Percentiles rank a stretch among this genome's conserved stretches.
phyloP scores from a whole-genome alignment of 768 basidiomycete genomes.

The Amanita rubescens region DNA sequence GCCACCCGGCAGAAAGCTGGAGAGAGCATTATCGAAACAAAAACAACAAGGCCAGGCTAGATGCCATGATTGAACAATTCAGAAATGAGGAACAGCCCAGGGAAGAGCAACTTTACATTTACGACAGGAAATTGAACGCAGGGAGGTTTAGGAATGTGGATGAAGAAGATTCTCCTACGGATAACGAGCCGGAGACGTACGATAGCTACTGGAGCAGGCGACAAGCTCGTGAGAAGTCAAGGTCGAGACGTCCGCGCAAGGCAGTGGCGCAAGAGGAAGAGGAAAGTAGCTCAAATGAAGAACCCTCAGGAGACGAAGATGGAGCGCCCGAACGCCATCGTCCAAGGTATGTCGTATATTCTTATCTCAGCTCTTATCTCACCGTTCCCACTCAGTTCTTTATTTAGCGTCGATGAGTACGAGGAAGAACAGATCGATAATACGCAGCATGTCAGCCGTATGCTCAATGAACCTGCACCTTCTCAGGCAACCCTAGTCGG shows the following conservation, averaged over 20 bases:
- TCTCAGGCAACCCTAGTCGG: constrained; percentile 8
- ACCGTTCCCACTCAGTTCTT: neutral
- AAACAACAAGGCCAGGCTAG: constrained; percentile 16
- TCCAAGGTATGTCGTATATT: neutral
- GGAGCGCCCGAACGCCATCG: neutral
- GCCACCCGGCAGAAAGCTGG: constrained; percentile 43
- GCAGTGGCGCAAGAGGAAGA: neutral
- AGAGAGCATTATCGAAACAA: constrained; percentile 39
- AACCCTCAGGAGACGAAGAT: no score
- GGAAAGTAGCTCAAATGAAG: neutral
- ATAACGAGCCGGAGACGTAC: neutral
- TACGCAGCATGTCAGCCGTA: neutral
- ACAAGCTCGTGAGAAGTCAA: neutral
- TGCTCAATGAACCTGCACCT: constrained; percentile 1
- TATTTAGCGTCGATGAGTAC: neutral
- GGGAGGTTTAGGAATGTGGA: neutral
- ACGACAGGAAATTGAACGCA: constrained; percentile 15
- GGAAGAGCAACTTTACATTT: constrained; percentile 19
- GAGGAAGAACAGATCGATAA: neutral
- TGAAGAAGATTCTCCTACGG: neutral
- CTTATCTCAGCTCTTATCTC: neutral
- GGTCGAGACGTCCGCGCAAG: neutral
- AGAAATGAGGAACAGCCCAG: constrained; percentile 19
- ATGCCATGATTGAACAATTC: constrained; percentile 25
- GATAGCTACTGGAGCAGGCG: neutral